Conservation (phyloP, 805 yeast species). For the Wickerhamomyces strasburgensis region DNA sequence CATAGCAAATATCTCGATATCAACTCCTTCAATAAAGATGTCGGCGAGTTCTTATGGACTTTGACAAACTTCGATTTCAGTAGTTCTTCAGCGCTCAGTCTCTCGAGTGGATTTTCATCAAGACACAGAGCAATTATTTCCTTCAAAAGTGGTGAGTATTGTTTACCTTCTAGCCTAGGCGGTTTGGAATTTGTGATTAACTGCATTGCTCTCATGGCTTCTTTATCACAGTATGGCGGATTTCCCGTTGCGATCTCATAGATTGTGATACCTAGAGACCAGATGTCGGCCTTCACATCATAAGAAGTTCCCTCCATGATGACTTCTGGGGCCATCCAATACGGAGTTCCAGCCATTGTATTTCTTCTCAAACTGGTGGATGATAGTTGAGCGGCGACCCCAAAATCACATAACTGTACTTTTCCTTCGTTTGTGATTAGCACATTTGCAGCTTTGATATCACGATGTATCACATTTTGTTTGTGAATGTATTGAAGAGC, state of each 20-base stretch:
- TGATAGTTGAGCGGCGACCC: constrained; percentile 93
- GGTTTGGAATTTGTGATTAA: constrained; percentile 90
- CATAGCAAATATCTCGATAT: constrained; percentile 67
- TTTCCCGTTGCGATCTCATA: constrained; percentile 95
- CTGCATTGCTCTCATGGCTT: constrained; percentile 92
- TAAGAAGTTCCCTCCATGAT: constrained; percentile 85
- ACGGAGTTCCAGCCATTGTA: constrained; percentile 94
- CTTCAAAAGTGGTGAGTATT: constrained; percentile 68
- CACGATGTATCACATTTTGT: constrained; percentile 92
- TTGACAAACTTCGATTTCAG: constrained; percentile 69
- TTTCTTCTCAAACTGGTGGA: constrained; percentile 73
- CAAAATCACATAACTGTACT: constrained; percentile 93
- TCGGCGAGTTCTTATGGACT: constrained; percentile 54
- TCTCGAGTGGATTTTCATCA: constrained; percentile 87
- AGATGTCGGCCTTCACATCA: constrained; percentile 90
- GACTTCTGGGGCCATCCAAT: constrained; percentile 99
- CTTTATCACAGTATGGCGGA: constrained; percentile 96
- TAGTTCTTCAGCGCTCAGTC: constrained; percentile 84
- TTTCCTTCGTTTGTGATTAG: constrained; percentile 83
- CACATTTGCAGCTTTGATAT: constrained; percentile 94
- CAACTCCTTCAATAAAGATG: constrained; percentile 62
- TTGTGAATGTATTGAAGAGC: constrained; percentile 81
- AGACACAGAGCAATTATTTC: constrained; percentile 88
- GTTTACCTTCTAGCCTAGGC: constrained; percentile 88
- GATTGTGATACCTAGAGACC: constrained; percentile 94